Evolutionary conservation across 2,329 filamentous ascomycete species (phyloP), one percentile per base, ranked within the genome.

Genomic region (Nectriaceae sp.): DNA sequence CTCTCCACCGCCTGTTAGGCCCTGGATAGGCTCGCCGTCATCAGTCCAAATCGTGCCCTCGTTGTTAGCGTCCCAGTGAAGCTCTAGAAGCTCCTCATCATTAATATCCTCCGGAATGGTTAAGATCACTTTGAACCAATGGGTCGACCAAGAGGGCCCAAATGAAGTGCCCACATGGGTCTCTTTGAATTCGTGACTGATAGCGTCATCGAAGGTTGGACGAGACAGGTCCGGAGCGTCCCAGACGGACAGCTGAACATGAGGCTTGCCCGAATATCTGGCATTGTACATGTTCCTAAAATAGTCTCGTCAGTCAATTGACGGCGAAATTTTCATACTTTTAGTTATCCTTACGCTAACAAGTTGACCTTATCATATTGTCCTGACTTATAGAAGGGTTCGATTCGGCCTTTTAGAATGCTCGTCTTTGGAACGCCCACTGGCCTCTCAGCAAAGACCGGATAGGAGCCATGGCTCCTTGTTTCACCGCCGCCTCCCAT

Each of bases 41-140:
- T 93, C 84, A 0, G 87, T 89, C 90, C 92, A 99, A 38, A 99
- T 83, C 70, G 97, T 75, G n/a, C 89, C 94, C 72, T 99, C 94
- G 60, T 91, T 96, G 73, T 90, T 88, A 31, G 88, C 87, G 71
- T 99, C 93, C 93, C 94, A 99, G 63, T 96, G 91, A 49, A 97
- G 85, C 70, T 97, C 92, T n/a, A 99, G 78, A 40, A 88, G 85
- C 58, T 92, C 84, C 62, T 94, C 90, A 55, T 90, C 74, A 21
- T 71, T 74, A 62, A 97, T 80, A 11, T 89, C 75, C 46, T 82
- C 66, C 6, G 94, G 93, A 13, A 97, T 80, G 4, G 82, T 89
- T 53, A 99, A 74, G 47, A 86, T 75, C 47, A 97, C 82, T 61
- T 85, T 89, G 80, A 99, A 96, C 94, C 94, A 99, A 70, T 97